A percentile compares a stretch with the other conserved stretches of the same genome.
Evolutionary conservation across 2,329 filamentous ascomycete species (phyloP).

Genomic region (Nemania sp.): DNA sequence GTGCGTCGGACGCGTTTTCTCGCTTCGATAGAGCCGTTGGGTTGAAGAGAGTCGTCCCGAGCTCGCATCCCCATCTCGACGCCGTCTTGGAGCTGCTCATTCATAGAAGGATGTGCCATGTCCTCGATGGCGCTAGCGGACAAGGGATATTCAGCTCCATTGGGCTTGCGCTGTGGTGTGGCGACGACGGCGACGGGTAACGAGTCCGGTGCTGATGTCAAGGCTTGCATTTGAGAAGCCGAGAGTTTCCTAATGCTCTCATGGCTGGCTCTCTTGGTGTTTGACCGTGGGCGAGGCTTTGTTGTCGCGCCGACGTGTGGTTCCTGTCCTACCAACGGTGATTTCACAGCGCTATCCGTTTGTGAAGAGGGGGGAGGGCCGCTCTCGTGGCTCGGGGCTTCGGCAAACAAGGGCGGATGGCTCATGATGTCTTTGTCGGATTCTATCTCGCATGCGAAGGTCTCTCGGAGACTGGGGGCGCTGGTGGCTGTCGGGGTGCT

Average conservation of each 20-base stretch:
- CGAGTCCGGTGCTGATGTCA: slow-evolving; percentile 68
- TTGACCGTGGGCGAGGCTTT: slow-evolving; percentile 44
- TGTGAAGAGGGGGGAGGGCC: slow-evolving; percentile 23
- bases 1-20: slow-evolving; percentile 42
- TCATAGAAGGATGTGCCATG: slow-evolving; percentile 49
- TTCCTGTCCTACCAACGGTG: slow-evolving; percentile 22
- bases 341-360: slow-evolving; percentile 19
- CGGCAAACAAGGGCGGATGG: slow-evolving; percentile 18
- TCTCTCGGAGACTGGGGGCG: not conserved
- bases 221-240: slow-evolving; percentile 68
- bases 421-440: slow-evolving; percentile 26
- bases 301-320: slow-evolving; percentile 28
- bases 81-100: slow-evolving; percentile 50
- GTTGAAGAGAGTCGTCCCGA: slow-evolving; percentile 46
- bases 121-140: slow-evolving; percentile 55
- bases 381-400: slow-evolving; percentile 16
- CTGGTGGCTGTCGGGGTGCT: slow-evolving; percentile 9
- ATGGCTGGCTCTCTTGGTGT: slow-evolving; percentile 43
- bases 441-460: not conserved
- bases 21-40: slow-evolving; percentile 47
- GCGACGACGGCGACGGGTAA: slow-evolving; percentile 64
- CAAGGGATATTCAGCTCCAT: slow-evolving; percentile 52
- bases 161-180: slow-evolving; percentile 47
- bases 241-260: slow-evolving; percentile 67
- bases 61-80: slow-evolving; percentile 33